phyloP scores from a whole-genome alignment of 2,329 filamentous ascomycete species.

The Aspergillus sp. region DNA sequence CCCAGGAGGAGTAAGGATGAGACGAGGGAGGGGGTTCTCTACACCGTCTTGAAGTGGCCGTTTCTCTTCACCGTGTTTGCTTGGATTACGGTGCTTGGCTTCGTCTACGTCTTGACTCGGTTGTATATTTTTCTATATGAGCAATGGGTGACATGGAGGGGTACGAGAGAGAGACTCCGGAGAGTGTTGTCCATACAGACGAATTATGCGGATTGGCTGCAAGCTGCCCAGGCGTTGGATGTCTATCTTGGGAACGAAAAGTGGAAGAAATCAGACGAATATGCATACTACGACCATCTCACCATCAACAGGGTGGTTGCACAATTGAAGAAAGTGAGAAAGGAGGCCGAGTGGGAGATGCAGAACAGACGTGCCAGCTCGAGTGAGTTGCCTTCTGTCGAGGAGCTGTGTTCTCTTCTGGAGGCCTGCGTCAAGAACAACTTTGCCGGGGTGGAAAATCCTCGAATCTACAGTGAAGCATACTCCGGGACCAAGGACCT shows the following conservation, averaged over 20 bases:
- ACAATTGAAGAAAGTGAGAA: constrained; percentile 56
- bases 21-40: constrained; percentile 89
- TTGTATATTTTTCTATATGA: constrained; percentile 92
- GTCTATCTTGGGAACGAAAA: constrained; percentile 66
- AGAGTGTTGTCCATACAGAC: constrained; percentile 65
- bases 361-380: constrained; percentile 14
- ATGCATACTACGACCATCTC: constrained; percentile 79
- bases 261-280: constrained; percentile 51
- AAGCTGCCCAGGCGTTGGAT: constrained; percentile 74
- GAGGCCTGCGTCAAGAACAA: constrained; percentile 97
- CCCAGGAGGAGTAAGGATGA: constrained; percentile 70
- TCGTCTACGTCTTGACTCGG: constrained; percentile 74
- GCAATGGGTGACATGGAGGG: constrained; percentile 84
- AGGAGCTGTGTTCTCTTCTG: constrained; percentile 71
- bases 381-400: constrained; percentile 51
- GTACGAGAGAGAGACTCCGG: constrained; percentile 67
- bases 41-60: constrained; percentile 86
- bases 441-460: constrained; percentile 91
- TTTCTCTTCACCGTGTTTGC: constrained; percentile 72
- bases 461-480: constrained; percentile 91
- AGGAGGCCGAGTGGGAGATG: constrained; percentile 37
- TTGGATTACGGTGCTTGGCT: constrained; percentile 71
- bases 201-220: constrained; percentile 79
- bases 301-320: constrained; percentile 74
- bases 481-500: constrained; percentile 97